Conservation (phyloP, 345 rosid genomes). For the Aurinia saxatilis region DNA sequence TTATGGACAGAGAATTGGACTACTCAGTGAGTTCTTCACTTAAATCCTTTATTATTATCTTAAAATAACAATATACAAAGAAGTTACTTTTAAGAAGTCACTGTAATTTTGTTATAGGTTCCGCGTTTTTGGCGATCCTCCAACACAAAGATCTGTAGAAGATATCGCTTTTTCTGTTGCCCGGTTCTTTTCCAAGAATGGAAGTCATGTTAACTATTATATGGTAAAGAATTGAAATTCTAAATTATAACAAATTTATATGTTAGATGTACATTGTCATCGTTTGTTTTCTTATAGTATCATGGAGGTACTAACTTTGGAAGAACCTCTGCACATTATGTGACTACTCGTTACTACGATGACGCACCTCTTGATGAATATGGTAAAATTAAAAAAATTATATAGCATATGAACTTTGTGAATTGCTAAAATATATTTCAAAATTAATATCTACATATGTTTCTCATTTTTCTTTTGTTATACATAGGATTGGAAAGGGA, state of each 20-base stretch:
- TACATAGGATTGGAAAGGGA: conserved; percentile 49
- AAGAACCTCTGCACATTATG: conserved; percentile 69
- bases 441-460: not conserved
- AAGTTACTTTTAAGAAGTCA: not conserved
- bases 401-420: not conserved
- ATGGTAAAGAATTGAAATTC: conserved; percentile 44
- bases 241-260: not conserved
- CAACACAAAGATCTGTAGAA: conserved; percentile 57
- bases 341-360: conserved; percentile 89
- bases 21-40: conserved; percentile 56
- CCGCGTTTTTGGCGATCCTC: conserved; percentile 57
- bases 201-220: conserved; percentile 74
- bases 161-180: conserved; percentile 73
- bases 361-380: conserved; percentile 97
- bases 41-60: not conserved
- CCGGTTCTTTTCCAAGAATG: conserved; percentile 81
- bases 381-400: conserved; percentile 30
- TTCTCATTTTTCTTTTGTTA: not conserved
- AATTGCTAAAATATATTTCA: not conserved
- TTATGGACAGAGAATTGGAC: conserved; percentile 99
- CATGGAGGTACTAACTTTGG: conserved; percentile 94
- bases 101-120: conserved; percentile 31
- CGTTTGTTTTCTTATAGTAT: conserved; percentile 39
- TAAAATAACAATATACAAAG: not conserved
- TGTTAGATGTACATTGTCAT: not conserved